Evolutionary conservation across 176 grass and related monocot species (phyloP), one percentile per base, ranked within the genome.

Genomic region (Rhynchospora tenuis): DNA sequence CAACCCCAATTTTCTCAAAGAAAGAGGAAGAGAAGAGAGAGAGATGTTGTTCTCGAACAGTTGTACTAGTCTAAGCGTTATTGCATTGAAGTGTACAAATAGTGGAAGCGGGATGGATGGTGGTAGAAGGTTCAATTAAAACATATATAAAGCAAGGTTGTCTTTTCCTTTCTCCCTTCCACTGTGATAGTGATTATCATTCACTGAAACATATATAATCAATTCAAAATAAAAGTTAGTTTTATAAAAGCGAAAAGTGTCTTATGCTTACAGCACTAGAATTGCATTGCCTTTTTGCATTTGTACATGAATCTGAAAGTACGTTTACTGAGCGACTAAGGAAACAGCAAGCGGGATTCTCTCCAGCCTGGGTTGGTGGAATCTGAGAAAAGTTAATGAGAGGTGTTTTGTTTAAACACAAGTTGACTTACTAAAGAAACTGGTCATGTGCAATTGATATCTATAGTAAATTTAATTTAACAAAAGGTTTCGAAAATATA

Each of bases 51-150:
- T 28, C 15, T 11, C 9, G 42, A 1, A 71, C 67, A 38, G 33
- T 46, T 4, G 17, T 71, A 38, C 33, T 38, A 38, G 42, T 71
- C 1, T 44, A 69, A 71, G 67, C 7, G 7, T 45, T 43, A 44
- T 69, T 44, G 28, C 14, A 66, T n/a, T 24, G 9, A 6, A 48
- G 47, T 52, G 72, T 26, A 17, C 0, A 28, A 52, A 20, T 75
- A 75, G 70, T 50, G 20, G 65, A 73, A 42, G 44, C 69, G 69
- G 45, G 43, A 73, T 51, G 48, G 48, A 73, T 27, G 48, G 48
- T 76, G 72, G 72, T 52, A 75, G 72, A 55, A 76, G 22, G 72
- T 76, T 76, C 72, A 7, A 17, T 76, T 76, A 75, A 50, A 66
- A 74, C 12, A 76, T 16, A 54, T 75, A 52, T 52, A 27, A 76